These are phyloP conservation scores for Gastrodia elata DNA, from an alignment of 106 monocot species.

Conservation along the genomic window DNA sequence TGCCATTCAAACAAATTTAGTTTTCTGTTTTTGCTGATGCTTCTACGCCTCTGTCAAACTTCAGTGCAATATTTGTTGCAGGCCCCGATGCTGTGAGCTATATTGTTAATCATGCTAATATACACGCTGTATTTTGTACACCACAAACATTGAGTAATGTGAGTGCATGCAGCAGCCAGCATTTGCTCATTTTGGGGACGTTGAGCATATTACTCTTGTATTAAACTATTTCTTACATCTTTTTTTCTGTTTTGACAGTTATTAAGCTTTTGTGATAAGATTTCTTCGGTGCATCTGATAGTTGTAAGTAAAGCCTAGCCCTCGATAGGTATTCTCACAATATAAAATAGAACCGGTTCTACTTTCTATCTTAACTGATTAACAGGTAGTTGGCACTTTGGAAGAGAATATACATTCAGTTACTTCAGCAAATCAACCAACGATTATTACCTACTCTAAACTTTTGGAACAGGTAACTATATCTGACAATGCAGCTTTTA, in stretches of 20 bases:
- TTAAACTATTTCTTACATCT: neutral
- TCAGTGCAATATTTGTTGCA: constrained; percentile 20
- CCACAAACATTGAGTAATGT: constrained; percentile 73
- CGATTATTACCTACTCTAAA: constrained; percentile 68
- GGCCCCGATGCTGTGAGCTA: constrained; percentile 95
- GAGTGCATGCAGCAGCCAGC: constrained; percentile 27
- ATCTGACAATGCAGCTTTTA: neutral
- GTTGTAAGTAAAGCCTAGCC: constrained; percentile 48
- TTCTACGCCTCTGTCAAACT: neutral
- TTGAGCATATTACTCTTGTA: neutral
- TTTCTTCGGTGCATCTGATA: constrained; percentile 74
- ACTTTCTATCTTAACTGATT: constrained; percentile 8
- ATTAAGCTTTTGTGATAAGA: constrained; percentile 66
- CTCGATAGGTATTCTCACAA: neutral
- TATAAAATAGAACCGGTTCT: neutral
- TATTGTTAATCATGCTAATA: constrained; percentile 73
- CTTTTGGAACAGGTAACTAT: constrained; percentile 51
- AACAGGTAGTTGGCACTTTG: constrained; percentile 56
- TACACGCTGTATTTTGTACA: constrained; percentile 80
- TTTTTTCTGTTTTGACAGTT: constrained; percentile 40
- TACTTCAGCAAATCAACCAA: constrained; percentile 35
- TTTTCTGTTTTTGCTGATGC: neutral
- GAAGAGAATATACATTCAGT: constrained; percentile 63
- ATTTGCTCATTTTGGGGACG: neutral
- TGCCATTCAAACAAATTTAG: neutral